Percentiles rank a stretch among this genome's conserved stretches.
These are phyloP conservation scores for Monosporascus ibericus DNA, from an alignment of 2,329 filamentous ascomycete species.

Conservation along the genomic window DNA sequence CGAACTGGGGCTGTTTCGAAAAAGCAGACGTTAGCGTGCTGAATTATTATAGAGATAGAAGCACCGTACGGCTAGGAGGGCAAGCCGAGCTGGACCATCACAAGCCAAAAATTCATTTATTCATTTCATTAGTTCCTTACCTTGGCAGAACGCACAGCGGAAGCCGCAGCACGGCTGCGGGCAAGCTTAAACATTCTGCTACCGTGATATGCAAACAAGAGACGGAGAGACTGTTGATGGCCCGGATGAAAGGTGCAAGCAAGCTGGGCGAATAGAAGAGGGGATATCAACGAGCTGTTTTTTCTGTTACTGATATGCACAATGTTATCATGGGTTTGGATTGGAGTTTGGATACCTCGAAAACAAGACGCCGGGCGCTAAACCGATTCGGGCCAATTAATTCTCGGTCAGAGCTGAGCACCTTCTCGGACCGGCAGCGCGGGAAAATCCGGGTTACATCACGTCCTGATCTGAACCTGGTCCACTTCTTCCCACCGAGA, in stretches of 20 bases:
- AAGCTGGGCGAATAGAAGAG: background rate
- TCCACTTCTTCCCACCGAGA: too few species aligned
- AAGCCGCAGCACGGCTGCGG: conserved; percentile 73
- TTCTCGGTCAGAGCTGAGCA: background rate
- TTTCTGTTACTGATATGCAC: background rate
- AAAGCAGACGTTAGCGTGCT: conserved; percentile 17
- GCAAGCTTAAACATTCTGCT: conserved; percentile 76
- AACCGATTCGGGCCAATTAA: background rate
- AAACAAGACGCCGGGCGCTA: background rate
- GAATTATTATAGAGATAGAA: conserved; percentile 4
- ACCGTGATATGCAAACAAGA: conserved; percentile 22
- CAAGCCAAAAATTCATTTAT: conserved; percentile 8
- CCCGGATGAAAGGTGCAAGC: too few species aligned
- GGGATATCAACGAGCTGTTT: background rate
- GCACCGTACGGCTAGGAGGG: too few species aligned
- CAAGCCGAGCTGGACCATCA: conserved; percentile 5
- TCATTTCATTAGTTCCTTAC: conserved; percentile 40
- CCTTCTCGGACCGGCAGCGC: background rate
- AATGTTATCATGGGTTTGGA: background rate
- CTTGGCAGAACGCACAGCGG: conserved; percentile 71
- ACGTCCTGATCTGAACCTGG: too few species aligned
- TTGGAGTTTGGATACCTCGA: background rate
- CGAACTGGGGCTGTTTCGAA: conserved; percentile 30
- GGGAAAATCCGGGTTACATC: background rate
- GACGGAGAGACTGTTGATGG: too few species aligned